Conservation (phyloP, 164 flowering plant species). For the Chimonanthus salicifolius region DNA sequence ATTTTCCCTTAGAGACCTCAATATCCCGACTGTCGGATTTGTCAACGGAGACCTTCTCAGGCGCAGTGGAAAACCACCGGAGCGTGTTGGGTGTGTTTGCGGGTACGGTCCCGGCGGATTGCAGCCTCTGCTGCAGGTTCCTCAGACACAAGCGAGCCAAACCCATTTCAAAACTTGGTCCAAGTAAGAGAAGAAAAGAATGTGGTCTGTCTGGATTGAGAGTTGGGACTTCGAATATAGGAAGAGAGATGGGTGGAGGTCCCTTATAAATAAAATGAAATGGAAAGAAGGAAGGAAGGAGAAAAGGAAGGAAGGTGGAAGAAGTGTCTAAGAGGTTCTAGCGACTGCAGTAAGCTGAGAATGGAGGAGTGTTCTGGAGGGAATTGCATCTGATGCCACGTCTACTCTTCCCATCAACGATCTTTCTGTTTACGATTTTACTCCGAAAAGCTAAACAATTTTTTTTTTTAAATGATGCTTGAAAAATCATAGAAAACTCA, state of each 20-base stretch:
- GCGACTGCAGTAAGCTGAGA: not conserved
- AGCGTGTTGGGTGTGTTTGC: constrained; percentile 10
- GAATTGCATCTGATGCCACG: constrained; percentile 1
- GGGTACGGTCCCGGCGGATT: constrained; percentile 8
- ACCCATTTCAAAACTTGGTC: constrained; percentile 3
- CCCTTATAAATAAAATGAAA: no score
- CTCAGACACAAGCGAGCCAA: constrained; percentile 12
- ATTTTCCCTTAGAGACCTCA: constrained; percentile 8
- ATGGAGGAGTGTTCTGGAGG: constrained; percentile 6
- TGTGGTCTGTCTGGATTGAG: no score
- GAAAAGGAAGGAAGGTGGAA: no score
- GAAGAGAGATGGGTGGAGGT: no score
- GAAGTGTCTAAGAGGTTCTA: no score
- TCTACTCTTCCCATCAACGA: not conserved
- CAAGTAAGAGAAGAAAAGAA: not conserved
- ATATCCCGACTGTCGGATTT: constrained; percentile 6
- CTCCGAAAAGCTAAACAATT: no score
- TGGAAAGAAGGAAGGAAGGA: no score
- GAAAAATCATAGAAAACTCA: no score
- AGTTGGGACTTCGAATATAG: no score
- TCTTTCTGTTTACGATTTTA: not conserved
- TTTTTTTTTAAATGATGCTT: no score
- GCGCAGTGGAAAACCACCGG: constrained; percentile 18
- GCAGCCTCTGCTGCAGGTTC: constrained; percentile 13
- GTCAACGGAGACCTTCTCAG: constrained; percentile 7